These are phyloP conservation scores for Cordyceps cicadae DNA, from an alignment of 2,329 filamentous ascomycete species.

Conservation along the genomic window DNA sequence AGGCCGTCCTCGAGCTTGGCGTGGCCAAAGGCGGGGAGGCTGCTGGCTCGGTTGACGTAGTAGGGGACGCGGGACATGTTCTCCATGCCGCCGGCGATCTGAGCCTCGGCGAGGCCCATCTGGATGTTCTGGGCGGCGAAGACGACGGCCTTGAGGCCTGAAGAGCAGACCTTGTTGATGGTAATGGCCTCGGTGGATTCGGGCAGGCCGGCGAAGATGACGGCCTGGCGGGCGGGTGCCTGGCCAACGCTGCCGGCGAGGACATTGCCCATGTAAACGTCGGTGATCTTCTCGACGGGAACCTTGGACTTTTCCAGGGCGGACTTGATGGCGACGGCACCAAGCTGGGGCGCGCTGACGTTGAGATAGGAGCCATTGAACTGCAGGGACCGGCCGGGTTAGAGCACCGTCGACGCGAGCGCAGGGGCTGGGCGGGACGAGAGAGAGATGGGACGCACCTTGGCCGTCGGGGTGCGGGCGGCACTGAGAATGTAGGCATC, in stretches of 20 bases:
- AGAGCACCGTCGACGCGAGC: not conserved
- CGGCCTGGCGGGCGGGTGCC: constrained; percentile 82
- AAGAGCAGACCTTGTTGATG: constrained; percentile 97
- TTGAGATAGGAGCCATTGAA: constrained; percentile 89
- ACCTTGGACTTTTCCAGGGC: constrained; percentile 81
- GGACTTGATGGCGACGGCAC: constrained; percentile 83
- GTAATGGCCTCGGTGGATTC: constrained; percentile 79
- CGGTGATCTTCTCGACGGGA: constrained; percentile 70
- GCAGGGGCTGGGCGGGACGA: not conserved
- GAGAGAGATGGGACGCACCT: constrained; percentile 44
- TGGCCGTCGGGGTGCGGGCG: constrained; percentile 79
- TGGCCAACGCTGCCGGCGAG: constrained; percentile 78
- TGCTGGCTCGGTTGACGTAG: constrained; percentile 75
- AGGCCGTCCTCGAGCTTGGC: constrained; percentile 83
- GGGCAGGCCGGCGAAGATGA: constrained; percentile 78
- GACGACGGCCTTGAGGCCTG: constrained; percentile 83
- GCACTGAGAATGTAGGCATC: constrained; percentile 93
- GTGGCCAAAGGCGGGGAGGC: constrained; percentile 78
- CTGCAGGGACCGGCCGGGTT: constrained; percentile 34
- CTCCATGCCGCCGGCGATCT: constrained; percentile 94
- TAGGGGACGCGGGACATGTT: constrained; percentile 94
- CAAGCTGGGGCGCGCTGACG: constrained; percentile 79
- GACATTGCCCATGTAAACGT: constrained; percentile 98
- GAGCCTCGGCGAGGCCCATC: constrained; percentile 77
- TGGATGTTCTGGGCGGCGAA: constrained; percentile 93